Conservation (phyloP, 192 early-diverging fungal genomes). For the Umbelopsis isabellina region DNA sequence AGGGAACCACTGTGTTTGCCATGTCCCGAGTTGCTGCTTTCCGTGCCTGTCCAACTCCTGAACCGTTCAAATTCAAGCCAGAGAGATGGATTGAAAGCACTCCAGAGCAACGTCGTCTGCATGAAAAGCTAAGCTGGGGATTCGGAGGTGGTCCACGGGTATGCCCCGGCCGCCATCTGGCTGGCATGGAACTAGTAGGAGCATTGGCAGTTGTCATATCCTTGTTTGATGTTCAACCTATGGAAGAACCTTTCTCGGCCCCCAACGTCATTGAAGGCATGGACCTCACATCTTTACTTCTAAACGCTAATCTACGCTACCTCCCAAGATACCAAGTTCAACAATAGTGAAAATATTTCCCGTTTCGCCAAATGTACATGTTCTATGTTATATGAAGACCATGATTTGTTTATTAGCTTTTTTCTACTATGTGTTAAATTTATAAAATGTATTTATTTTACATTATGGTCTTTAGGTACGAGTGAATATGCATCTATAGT, state of each 20-base stretch:
- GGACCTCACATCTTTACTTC: not conserved
- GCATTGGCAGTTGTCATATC: not conserved
- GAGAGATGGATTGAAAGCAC: constrained; percentile 22
- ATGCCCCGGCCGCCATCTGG: constrained; percentile 19
- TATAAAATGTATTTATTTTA: no score
- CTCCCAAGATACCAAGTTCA: not conserved
- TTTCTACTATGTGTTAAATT: no score
- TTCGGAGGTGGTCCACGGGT: constrained; percentile 17
- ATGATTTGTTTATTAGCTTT: no score
- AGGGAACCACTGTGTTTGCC: not conserved
- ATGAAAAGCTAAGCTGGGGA: constrained; percentile 11
- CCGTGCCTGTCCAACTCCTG: constrained; percentile 5
- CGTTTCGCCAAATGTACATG: no score
- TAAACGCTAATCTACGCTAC: not conserved
- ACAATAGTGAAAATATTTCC: no score
- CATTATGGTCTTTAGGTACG: no score
- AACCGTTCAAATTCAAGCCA: constrained; percentile 24
- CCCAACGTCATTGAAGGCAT: not conserved
- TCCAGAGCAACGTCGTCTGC: not conserved
- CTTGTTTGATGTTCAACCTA: not conserved
- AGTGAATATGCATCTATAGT: no score
- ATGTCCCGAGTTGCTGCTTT: constrained; percentile 7
- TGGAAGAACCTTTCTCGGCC: not conserved
- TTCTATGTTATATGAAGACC: no score
- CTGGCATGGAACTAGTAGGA: not conserved